Evolutionary conservation across 106 monocot genomes (phyloP).

Genomic region (Dendrobium nobile): DNA sequence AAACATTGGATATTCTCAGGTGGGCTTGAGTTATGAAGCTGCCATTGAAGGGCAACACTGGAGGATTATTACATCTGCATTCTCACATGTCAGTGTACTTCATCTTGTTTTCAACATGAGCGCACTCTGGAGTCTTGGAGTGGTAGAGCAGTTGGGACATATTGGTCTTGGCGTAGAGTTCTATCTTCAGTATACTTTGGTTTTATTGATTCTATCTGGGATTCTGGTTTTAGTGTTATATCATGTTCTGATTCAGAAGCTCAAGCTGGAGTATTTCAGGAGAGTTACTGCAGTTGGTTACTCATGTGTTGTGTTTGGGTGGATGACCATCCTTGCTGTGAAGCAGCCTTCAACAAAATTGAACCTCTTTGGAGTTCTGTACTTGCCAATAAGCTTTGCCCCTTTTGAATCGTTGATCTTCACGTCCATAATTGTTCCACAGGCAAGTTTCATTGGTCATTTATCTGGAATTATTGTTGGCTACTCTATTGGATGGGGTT

Average conservation of each 20-base stretch:
- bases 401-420: conserved; percentile 90
- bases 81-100: conserved; percentile 83
- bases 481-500: conserved; percentile 84
- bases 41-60: conserved; percentile 77
- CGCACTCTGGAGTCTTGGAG: conserved; percentile 89
- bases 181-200: conserved; percentile 84
- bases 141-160: conserved; percentile 51
- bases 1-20: conserved; percentile 56
- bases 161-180: conserved; percentile 67
- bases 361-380: conserved; percentile 86
- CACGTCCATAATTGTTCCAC: conserved; percentile 91
- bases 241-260: conserved; percentile 72
- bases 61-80: conserved; percentile 81
- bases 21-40: conserved; percentile 82
- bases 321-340: conserved; percentile 96
- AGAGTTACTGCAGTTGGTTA: conserved; percentile 86
- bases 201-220: conserved; percentile 65
- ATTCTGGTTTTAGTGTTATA: conserved; percentile 59
- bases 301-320: conserved; percentile 93
- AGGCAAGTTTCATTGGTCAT: conserved; percentile 94
- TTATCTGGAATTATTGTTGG: conserved; percentile 92
- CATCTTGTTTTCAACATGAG: conserved; percentile 94
- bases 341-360: conserved; percentile 88
- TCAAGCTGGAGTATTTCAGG: conserved; percentile 79
- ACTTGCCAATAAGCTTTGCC: conserved; percentile 89